Base-by-base conservation (phyloP, 73 alveolate species). In the Paraurostyla sp. region DNA sequence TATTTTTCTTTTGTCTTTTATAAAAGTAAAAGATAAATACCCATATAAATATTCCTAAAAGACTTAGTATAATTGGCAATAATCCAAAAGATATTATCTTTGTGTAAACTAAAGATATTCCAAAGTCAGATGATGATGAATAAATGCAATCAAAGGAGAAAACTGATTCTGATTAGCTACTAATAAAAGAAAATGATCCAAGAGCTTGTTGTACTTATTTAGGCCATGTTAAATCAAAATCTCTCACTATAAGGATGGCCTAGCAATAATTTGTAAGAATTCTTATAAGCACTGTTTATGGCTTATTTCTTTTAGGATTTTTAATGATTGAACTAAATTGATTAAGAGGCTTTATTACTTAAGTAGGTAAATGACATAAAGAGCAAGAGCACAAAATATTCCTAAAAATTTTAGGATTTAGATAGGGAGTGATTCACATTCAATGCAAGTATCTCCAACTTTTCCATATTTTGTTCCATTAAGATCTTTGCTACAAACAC, bases 161-260 rank as follows among this genome's bases (percentile, higher is more conserved):
- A 3, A 69, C 2, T 13, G 11, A 11, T 69, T 69, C 62, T 16
- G 9, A 35, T 36, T n/a, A 69, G 62, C 46, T 18, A 6, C 65
- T 38, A 36, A 40, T 46, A 69, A 36, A 35, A 38, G 83, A 69
- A 38, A 69, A 69, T 3, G 2, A 9, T 9, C 29, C 13, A 1
- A 69, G 62, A 2, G 48, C 13, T 35, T 32, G 7, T n/a, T 69
- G 40, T 3, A 69, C 83, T 69, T 69, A 6, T 6, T 41, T 22
- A 27, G 83, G 83, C 83, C 83, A 69, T 15, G n/a, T n/a, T 43
- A 69, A 27, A 25, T 69, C 83, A 23, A 69, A 69, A 27, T 29
- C 7, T 36, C 35, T 69, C 40, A 36, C 83, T 9, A 69, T 6
- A 57, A 69, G 30, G 30, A 69, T 25, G 38, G 40, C 83, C 32